phyloP scores from a whole-genome alignment of 441 rosid genomes.

The Croton setiger region DNA sequence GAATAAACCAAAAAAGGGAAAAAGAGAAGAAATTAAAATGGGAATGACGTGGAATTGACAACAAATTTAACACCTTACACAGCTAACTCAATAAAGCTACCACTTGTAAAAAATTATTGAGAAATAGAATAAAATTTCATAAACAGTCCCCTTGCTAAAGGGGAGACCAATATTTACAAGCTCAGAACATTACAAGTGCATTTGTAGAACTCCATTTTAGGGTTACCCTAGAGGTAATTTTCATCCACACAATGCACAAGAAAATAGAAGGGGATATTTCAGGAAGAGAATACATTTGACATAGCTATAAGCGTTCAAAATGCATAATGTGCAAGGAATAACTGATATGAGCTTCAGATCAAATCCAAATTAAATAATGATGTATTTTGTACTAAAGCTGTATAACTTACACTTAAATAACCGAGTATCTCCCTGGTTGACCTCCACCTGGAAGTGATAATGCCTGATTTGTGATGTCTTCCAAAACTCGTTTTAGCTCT shows the following conservation, averaged over 20 bases:
- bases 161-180: background rate
- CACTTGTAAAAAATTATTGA: background rate
- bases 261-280: background rate
- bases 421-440: conserved; percentile 91
- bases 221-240: background rate
- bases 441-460: conserved; percentile 84
- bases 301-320: background rate
- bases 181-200: background rate
- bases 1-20: conserved; percentile 14
- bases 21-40: conserved; percentile 29
- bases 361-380: background rate
- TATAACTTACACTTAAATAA: conserved; percentile 62
- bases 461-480: conserved; percentile 82
- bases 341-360: background rate
- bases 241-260: background rate
- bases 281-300: background rate
- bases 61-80: conserved; percentile 16
- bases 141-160: background rate
- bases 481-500: conserved; percentile 84
- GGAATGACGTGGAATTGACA: conserved; percentile 24
- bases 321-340: background rate
- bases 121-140: background rate
- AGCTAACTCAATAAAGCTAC: conserved; percentile 13
- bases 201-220: background rate
- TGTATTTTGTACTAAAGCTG: conserved; percentile 16